Evolutionary conservation across 805 yeast species (phyloP), one percentile per base, ranked within the genome.

Genomic region (Saccharomyces eubayanus): DNA sequence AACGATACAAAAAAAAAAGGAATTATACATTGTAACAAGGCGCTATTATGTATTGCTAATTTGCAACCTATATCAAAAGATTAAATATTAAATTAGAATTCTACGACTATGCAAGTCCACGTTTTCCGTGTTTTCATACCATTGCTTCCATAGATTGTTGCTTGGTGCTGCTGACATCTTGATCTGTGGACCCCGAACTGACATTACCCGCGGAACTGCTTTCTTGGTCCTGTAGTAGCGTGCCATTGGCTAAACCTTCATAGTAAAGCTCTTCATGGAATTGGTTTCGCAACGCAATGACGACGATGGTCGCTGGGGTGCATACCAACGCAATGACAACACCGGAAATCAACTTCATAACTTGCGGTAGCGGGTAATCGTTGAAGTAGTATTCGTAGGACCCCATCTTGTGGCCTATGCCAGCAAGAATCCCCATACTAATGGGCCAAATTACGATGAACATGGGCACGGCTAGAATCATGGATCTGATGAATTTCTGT

Each of bases 361-460:
- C 31, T 47, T 61, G 64, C n/a, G 67, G 66, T 11, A 57, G 46
- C 48, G 62, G 62, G 47, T 59, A 63, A 31, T 58, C 53, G 31
- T 53, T 52, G 49, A 54, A 59, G 21, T 51, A 48, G 51, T 53
- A 61, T 27, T 64, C 67, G 40, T 60, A 49, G n/a, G 54, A 29
- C 24, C 58, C 57, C 14, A 52, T 48, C 16, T 24, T 49, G 1
- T 59, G 56, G 11, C 66, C 65, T 21, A 55, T 56, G 11, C 63
- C 61, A 0, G 63, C 62, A 55, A 62, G 31, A 11, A 64, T 58
- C 20, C 66, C 67, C 64, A 64, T 60, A 8, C 65, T 60, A 0
- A 60, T 54, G 5, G 67, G 67, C 67, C 67, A 64, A 12, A 62
- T 56, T 14, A 58, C 51, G n/a, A 58, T 28, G 52, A 63, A 64